Evolutionary conservation across 2,329 filamentous ascomycete species (phyloP), one percentile per base, ranked within the genome.

Genomic region (Plectosphaerella plurivora): DNA sequence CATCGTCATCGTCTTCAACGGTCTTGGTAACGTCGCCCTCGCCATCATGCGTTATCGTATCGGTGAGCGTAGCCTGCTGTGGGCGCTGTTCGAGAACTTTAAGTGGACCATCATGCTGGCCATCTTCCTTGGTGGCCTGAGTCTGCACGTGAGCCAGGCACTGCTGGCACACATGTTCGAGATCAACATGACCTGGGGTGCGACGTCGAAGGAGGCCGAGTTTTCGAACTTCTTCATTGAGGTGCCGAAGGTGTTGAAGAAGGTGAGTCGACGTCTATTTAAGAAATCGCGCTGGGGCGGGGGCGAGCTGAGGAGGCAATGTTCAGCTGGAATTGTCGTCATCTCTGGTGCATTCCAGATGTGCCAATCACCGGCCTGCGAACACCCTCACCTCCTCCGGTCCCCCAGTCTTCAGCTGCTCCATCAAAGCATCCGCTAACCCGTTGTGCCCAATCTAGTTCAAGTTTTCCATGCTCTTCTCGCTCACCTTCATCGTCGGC

Each of bases 141-240:
- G 85, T 1, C 79, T 95, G 36, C 89, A 95, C 71, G 82, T 96
- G 47, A 89, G 83, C 28, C 87, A 92, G 66, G 90, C 90, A 1
- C 75, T 96, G 35, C 71, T 94, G 45, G 79, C 84, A 5, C 91
- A 95, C 73, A 89, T 94, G 82, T 89, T 94, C 66, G 84, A 89
- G 71, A 84, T 93, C 64, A 81, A 94, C 70, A 93, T 94, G 86
- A 83, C 82, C 3, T 94, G 90, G 90, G 89, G 89, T 49, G 84
- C 89, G 1, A 95, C 91, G 0, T 81, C 85, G 41, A 95, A 95
- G 72, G 91, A 96, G 72, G 82, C 83, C 48, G 87, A 91, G 61
- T 85, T 87, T 63, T 86, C 87, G 24, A 88, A 90, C 68, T 95
- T 95, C 71, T 93, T 92, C 71, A 87, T 89, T 55, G 90, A 94